phyloP scores from a whole-genome alignment of 371 early-diverging fungal species.

The Zychaea mexicana region DNA sequence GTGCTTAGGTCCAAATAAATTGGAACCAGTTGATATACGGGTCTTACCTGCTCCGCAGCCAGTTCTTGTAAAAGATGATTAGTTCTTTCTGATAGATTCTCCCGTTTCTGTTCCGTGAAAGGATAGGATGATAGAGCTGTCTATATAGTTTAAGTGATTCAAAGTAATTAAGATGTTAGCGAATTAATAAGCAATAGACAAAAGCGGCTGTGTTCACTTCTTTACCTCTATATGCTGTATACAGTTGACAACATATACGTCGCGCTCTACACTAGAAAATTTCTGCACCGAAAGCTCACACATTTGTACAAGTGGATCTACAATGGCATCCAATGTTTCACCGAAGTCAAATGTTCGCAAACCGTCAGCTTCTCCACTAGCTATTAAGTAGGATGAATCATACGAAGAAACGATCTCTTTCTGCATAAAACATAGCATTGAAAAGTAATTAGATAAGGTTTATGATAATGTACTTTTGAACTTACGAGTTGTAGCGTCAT shows the following conservation, averaged over 20 bases:
- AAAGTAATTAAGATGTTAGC: neutral
- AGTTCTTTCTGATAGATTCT: conserved; percentile 27
- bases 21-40: neutral
- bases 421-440: conserved; percentile 25
- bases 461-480: neutral
- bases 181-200: neutral
- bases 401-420: conserved; percentile 82
- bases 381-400: conserved; percentile 68
- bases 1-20: too few relatives aligned
- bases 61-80: conserved; percentile 31
- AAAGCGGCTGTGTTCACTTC: too few relatives aligned
- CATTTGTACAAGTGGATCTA: conserved; percentile 76
- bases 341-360: conserved; percentile 60
- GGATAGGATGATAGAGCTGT: conserved; percentile 31
- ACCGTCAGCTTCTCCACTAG: conserved; percentile 27
- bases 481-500: conserved; percentile 67
- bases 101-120: conserved; percentile 38
- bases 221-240: conserved; percentile 69
- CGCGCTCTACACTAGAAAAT: conserved; percentile 59
- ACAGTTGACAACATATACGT: conserved; percentile 79
- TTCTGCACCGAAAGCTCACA: conserved; percentile 64
- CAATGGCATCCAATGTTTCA: conserved; percentile 65
- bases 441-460: too few relatives aligned
- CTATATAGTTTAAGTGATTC: too few relatives aligned
- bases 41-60: conserved; percentile 45